Conservation (phyloP, 176 grass and related monocot species). For the Miscanthus lutarioriparius region DNA sequence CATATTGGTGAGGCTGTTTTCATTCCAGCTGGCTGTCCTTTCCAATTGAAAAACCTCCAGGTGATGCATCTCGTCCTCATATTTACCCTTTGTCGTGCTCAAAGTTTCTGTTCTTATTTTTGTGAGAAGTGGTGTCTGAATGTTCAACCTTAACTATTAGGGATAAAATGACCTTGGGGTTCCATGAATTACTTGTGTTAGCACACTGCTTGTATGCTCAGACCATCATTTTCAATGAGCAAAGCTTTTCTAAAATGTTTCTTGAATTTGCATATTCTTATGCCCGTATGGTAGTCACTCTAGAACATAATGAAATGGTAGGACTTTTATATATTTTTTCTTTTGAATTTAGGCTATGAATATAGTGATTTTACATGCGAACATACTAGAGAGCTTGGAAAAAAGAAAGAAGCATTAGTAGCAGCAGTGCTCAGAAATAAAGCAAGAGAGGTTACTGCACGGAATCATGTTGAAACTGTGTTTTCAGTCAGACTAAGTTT, state of each 20-base stretch:
- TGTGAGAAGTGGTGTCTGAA: constrained; percentile 2
- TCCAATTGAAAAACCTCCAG: constrained; percentile 91
- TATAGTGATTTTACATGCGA: constrained; percentile 7
- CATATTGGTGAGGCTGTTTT: constrained; percentile 90
- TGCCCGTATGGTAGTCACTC: not conserved
- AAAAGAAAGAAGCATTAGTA: not conserved
- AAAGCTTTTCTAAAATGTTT: not conserved
- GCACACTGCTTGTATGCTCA: not conserved
- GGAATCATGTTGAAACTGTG: not conserved
- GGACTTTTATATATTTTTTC: not conserved
- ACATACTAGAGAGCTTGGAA: not conserved
- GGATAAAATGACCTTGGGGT: not conserved
- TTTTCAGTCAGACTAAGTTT: not conserved
- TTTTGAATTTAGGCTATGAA: not conserved
- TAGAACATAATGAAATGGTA: not conserved
- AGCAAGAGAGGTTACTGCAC: not conserved
- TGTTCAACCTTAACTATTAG: not conserved
- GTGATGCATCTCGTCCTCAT: constrained; percentile 36
- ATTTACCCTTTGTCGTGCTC: constrained; percentile 14
- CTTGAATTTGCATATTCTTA: not conserved
- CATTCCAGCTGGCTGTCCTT: constrained; percentile 91
- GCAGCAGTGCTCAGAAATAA: not conserved
- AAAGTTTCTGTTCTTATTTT: not conserved
- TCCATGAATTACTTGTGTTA: not conserved
- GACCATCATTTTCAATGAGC: not conserved